Evolutionary conservation across 768 basidiomycete genomes (phyloP).

Genomic region (Suillus hirtellus): DNA sequence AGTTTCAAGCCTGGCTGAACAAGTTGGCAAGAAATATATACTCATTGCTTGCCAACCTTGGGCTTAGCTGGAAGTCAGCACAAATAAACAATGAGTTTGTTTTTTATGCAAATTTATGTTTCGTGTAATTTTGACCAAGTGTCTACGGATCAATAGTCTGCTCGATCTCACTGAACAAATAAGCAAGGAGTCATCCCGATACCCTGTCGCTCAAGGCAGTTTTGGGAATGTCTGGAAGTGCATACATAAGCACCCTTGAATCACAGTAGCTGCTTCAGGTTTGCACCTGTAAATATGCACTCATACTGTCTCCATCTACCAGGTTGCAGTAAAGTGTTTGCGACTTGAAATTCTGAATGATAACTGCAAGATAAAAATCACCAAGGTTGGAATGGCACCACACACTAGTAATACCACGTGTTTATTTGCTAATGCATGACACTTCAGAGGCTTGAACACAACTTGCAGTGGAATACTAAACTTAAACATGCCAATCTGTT

Average conservation of each 20-base stretch:
- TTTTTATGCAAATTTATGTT: background rate
- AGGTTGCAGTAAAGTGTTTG: slow-evolving; percentile 4
- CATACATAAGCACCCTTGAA: background rate
- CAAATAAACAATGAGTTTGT: background rate
- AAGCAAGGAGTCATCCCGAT: slow-evolving; percentile 1
- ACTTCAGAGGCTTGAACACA: slow-evolving; percentile 31
- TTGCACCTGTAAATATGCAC: slow-evolving; percentile 15
- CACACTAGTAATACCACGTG: too few relatives aligned
- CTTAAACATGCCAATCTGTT: slow-evolving; percentile 31
- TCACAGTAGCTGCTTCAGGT: background rate
- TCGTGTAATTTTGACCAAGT: background rate
- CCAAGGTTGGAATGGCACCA: background rate
- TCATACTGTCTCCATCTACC: background rate
- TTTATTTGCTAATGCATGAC: background rate
- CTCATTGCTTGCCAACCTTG: background rate
- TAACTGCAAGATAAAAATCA: background rate
- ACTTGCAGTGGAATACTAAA: slow-evolving; percentile 22
- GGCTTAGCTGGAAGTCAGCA: background rate
- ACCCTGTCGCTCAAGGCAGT: slow-evolving; percentile 12
- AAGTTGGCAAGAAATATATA: background rate
- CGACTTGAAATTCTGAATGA: background rate
- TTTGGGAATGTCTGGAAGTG: slow-evolving; percentile 32
- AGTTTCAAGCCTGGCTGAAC: background rate
- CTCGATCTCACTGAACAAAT: slow-evolving; percentile 1
- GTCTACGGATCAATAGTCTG: background rate